Evolutionary conservation across 257 asterid genomes (phyloP), one percentile per base, ranked within the genome.

Genomic region (Petrea volubilis): DNA sequence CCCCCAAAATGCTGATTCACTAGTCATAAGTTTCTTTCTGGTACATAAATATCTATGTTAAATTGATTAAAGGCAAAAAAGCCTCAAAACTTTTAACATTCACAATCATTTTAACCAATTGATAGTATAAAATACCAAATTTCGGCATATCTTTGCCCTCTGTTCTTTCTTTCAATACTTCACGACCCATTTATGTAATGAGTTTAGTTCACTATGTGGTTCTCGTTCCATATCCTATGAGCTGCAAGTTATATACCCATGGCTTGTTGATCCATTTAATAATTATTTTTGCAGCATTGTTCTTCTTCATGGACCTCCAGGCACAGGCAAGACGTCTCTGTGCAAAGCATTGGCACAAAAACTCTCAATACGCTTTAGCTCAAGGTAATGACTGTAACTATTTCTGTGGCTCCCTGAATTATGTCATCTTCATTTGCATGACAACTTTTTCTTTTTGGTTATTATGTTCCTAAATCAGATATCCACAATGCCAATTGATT

Each of bases 261-360:
- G 59, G 57, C 60, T 77, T 56, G 60, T 68, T 79, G 72, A 68
- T 69, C 38, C 12, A 55, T 57, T 70, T 68, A 43, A n/a, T 51
- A 56, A 76, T 60, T 77, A 67, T 36, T 70, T 29, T 17, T 81
- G 86, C 93, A 95, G 99, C 74, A 95, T 95, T 28, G 73, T 95
- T 81, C 99, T 95, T 78, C 95, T 95, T 71, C 98, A 92, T 77
- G 99, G 99, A 74, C 98, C 99, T 76, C 99, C 99, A 74, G 99
- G 99, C 68, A 95, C 99, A 33, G 99, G 99, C 50, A 95, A 95
- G 87, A 92, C 99, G 36, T 95, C 98, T n/a, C 72, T 95, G 57
- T 95, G 98, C 88, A 95, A 92, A 79, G 98, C 98, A 59, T 78
- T 95, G 81, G 99, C 98, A 36, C 99, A 95, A 78, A 92, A 91